Conservation (phyloP, 352 stramenopile genomes). For the Phytophthora crassamura region DNA sequence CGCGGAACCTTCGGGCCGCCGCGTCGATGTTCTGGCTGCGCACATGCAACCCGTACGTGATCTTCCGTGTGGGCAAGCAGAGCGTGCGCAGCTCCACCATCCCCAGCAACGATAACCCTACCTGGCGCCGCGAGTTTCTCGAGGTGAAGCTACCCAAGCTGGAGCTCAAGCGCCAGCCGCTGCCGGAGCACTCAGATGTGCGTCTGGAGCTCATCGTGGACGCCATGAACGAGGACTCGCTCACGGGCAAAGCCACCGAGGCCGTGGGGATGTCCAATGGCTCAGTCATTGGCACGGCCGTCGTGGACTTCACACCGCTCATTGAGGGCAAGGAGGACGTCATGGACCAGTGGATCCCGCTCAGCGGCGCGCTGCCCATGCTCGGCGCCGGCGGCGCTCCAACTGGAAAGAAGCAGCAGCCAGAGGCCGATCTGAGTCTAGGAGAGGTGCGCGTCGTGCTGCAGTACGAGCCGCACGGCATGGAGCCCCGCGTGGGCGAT, state of each 20-base stretch:
- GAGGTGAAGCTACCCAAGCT: conserved; percentile 83
- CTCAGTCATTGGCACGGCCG: conserved; percentile 76
- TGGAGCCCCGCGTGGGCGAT: conserved; percentile 76
- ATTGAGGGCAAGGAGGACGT: conserved; percentile 83
- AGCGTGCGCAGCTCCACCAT: conserved; percentile 76
- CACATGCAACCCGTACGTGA: conserved; percentile 87
- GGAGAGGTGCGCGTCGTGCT: conserved; percentile 80
- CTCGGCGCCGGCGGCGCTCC: conserved; percentile 3
- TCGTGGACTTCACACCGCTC: conserved; percentile 72
- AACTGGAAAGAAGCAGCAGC: conserved; percentile 49
- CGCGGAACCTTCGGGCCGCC: conserved; percentile 70
- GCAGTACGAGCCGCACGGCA: conserved; percentile 82
- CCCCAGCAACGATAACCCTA: conserved; percentile 72
- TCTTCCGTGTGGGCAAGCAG: conserved; percentile 81
- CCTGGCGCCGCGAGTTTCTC: conserved; percentile 75
- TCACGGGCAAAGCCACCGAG: conserved; percentile 79
- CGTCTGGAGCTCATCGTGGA: conserved; percentile 78
- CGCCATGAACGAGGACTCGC: conserved; percentile 85
- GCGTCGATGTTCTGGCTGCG: conserved; percentile 86
- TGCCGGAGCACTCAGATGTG: conserved; percentile 75
- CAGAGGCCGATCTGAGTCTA: conserved; percentile 54
- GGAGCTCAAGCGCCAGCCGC: conserved; percentile 57
- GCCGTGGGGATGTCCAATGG: conserved; percentile 79
- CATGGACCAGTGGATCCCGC: conserved; percentile 79
- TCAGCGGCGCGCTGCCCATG: conserved; percentile 51